Conservation (phyloP, 805 yeast species). For the Candida dendrica region DNA sequence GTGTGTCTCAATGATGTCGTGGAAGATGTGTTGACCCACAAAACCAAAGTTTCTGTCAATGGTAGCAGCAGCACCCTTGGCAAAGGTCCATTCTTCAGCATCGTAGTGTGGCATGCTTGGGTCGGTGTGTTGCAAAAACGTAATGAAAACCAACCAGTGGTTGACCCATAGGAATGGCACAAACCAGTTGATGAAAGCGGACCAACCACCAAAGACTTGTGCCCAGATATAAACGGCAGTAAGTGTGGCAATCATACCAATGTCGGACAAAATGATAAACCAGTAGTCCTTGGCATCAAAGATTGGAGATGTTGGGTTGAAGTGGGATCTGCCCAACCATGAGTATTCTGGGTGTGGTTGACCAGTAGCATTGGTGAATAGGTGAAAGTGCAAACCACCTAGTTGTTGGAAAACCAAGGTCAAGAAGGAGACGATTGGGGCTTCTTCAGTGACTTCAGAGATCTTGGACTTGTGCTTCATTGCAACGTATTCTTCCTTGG, state of each 20-base stretch:
- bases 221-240: conserved; percentile 46
- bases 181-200: conserved; percentile 47
- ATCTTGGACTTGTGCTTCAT: conserved; percentile 26
- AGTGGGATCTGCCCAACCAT: conserved; percentile 39
- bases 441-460: conserved; percentile 44
- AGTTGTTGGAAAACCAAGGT: conserved; percentile 45
- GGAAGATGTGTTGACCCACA: conserved; percentile 49
- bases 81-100: conserved; percentile 51
- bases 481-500: conserved; percentile 37
- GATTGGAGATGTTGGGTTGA: conserved; percentile 46
- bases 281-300: conserved; percentile 49
- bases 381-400: conserved; percentile 46
- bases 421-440: conserved; percentile 41
- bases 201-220: conserved; percentile 39
- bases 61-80: conserved; percentile 62
- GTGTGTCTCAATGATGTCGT: conserved; percentile 52
- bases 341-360: conserved; percentile 40
- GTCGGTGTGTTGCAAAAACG: conserved; percentile 58
- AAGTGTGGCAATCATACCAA: conserved; percentile 41
- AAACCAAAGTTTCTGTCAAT: conserved; percentile 57
- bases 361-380: conserved; percentile 50
- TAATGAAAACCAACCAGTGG: conserved; percentile 60
- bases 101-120: conserved; percentile 54
- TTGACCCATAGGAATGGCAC: conserved; percentile 53
- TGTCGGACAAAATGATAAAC: conserved; percentile 47